These are phyloP conservation scores for Hevea brasiliensis DNA, from an alignment of 345 rosid genomes.

Conservation along the genomic window DNA sequence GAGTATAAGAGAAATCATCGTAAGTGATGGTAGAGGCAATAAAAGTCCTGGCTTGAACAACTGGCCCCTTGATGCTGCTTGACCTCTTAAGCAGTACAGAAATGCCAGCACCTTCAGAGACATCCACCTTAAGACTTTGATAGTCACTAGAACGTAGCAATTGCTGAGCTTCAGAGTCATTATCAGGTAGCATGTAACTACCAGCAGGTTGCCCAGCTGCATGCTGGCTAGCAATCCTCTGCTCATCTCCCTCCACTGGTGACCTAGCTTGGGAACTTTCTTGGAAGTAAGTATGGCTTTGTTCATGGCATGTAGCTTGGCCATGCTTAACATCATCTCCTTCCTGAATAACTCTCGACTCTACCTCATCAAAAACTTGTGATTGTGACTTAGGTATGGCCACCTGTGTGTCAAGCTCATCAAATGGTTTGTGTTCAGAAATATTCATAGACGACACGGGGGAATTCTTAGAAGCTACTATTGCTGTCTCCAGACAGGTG, in stretches of 20 bases:
- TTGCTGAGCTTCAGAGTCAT: constrained; percentile 37
- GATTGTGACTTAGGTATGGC: constrained; percentile 28
- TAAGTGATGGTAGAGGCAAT: constrained; percentile 54
- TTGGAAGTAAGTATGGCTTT: constrained; percentile 21
- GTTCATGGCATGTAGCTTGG: constrained; percentile 26
- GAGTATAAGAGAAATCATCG: constrained; percentile 67
- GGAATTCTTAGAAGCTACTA: constrained; percentile 32
- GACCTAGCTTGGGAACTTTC: constrained; percentile 26
- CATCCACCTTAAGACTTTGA: constrained; percentile 35
- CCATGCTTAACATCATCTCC: constrained; percentile 38
- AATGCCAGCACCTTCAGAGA: constrained; percentile 56
- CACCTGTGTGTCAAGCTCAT: constrained; percentile 31
- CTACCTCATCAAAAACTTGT: constrained; percentile 34
- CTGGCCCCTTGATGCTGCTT: constrained; percentile 70
- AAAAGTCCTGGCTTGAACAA: constrained; percentile 62
- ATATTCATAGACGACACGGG: constrained; percentile 22
- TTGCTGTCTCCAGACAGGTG: constrained; percentile 30
- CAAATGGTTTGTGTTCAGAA: constrained; percentile 31
- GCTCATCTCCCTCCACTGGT: constrained; percentile 39
- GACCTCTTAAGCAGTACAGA: constrained; percentile 79
- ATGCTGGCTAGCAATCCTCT: constrained; percentile 34
- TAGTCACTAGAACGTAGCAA: constrained; percentile 30
- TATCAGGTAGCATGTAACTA: constrained; percentile 32
- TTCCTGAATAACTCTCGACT: constrained; percentile 30
- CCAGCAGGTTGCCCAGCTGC: constrained; percentile 39